Evolutionary conservation across 2,329 filamentous ascomycete genomes (phyloP).

Genomic region (Epicoccum sorghinum): DNA sequence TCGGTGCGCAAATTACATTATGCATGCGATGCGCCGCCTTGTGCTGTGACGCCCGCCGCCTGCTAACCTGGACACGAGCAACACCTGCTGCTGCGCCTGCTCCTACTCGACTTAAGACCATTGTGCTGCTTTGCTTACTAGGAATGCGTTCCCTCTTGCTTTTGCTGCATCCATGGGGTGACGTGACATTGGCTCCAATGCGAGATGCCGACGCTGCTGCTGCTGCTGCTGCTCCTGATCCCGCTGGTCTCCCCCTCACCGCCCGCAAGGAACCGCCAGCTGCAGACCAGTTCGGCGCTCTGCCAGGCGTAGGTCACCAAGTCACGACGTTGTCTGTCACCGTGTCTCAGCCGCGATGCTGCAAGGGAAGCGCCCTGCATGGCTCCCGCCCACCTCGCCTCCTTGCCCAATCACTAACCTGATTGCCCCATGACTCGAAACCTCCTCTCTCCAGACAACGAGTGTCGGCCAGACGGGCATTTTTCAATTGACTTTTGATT

Average conservation of each 20-base stretch:
- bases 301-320: conserved; percentile 5
- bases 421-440: conserved; percentile 16
- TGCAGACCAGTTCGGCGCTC: background rate
- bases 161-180: conserved; percentile 7
- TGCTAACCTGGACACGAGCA: background rate
- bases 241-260: background rate
- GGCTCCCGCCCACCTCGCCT: conserved; percentile 17
- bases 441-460: background rate
- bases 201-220: background rate
- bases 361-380: conserved; percentile 30
- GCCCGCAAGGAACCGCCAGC: conserved; percentile 5
- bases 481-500: background rate
- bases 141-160: background rate
- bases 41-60: conserved; percentile 5
- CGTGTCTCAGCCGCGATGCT: conserved; percentile 26
- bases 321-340: conserved; percentile 12
- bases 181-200: conserved; percentile 7
- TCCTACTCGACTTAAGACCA: background rate
- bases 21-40: conserved; percentile 7
- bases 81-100: conserved; percentile 1
- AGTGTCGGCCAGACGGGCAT: background rate
- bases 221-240: conserved; percentile 6
- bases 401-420: conserved; percentile 15
- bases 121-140: background rate
- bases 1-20: conserved; percentile 18